Percentiles rank a stretch among this genome's conserved stretches.
Conservation (phyloP, 75 land plant species). For the Cunninghamia lanceolata region DNA sequence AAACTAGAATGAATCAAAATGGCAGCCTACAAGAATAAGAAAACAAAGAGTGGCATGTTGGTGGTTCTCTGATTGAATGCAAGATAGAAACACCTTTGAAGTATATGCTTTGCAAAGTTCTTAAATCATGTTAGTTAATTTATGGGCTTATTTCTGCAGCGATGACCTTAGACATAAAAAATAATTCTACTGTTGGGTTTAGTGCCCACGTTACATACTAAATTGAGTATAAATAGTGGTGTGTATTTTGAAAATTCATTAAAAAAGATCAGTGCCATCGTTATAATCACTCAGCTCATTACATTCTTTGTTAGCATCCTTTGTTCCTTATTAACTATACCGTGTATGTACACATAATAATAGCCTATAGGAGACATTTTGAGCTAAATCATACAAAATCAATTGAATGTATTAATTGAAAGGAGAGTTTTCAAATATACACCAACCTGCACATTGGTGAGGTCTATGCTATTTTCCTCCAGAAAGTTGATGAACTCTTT, state of each 20-base stretch:
- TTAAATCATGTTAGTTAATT: not conserved
- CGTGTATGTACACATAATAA: not conserved
- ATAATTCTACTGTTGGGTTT: not conserved
- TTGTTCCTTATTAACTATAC: not conserved
- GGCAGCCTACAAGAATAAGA: not conserved
- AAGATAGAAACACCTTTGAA: not conserved
- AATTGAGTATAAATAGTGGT: not conserved
- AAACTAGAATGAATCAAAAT: not conserved
- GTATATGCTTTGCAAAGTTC: not conserved
- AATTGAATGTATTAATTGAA: not conserved
- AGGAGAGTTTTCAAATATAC: not conserved
- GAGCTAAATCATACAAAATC: not conserved
- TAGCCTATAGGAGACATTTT: not conserved
- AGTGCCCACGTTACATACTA: not conserved
- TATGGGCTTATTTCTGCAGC: not conserved
- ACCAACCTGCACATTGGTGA: conserved; percentile 75
- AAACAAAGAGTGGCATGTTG: not conserved
- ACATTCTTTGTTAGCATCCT: not conserved
- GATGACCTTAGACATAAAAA: not conserved
- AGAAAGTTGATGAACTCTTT: conserved; percentile 63
- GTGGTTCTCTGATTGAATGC: not conserved
- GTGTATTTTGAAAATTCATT: not conserved
- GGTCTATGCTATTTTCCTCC: conserved; percentile 64
- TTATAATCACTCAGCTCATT: not conserved
- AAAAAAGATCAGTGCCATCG: not conserved